Percentiles rank a stretch among this genome's conserved stretches.
Conservation (phyloP, 768 basidiomycete genomes). For the Boletus edulis region DNA sequence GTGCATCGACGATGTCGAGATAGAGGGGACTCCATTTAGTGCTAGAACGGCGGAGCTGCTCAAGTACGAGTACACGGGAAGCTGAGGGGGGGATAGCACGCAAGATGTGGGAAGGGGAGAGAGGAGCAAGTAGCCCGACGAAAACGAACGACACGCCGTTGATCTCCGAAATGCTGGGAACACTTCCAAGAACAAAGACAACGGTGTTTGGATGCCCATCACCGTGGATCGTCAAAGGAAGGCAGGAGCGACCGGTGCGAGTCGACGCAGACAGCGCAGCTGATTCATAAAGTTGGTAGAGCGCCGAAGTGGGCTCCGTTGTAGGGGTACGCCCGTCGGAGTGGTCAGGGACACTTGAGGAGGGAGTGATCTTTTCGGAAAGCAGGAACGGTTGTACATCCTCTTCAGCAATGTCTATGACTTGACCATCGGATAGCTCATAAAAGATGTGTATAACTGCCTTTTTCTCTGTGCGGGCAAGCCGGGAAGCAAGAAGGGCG, state of each 20-base stretch:
- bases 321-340: neutral
- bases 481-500: conserved; percentile 78
- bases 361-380: conserved; percentile 34
- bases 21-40: conserved; percentile 87
- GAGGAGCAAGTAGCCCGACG: conserved; percentile 67
- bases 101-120: conserved; percentile 55
- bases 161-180: conserved; percentile 40
- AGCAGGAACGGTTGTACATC: conserved; percentile 60
- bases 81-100: conserved; percentile 58
- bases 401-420: conserved; percentile 57
- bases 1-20: conserved; percentile 71
- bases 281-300: conserved; percentile 64
- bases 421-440: conserved; percentile 35
- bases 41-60: conserved; percentile 74
- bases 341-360: conserved; percentile 16
- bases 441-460: conserved; percentile 89
- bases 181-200: conserved; percentile 66
- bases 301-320: conserved; percentile 11
- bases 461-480: conserved; percentile 67
- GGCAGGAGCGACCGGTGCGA: conserved; percentile 58
- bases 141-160: conserved; percentile 64
- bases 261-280: conserved; percentile 64
- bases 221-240: conserved; percentile 53
- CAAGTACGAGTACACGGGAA: conserved; percentile 73
- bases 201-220: conserved; percentile 59